These are phyloP conservation scores for Verticillium isaacii DNA, from an alignment of 2,329 filamentous ascomycete species.

Conservation along the genomic window DNA sequence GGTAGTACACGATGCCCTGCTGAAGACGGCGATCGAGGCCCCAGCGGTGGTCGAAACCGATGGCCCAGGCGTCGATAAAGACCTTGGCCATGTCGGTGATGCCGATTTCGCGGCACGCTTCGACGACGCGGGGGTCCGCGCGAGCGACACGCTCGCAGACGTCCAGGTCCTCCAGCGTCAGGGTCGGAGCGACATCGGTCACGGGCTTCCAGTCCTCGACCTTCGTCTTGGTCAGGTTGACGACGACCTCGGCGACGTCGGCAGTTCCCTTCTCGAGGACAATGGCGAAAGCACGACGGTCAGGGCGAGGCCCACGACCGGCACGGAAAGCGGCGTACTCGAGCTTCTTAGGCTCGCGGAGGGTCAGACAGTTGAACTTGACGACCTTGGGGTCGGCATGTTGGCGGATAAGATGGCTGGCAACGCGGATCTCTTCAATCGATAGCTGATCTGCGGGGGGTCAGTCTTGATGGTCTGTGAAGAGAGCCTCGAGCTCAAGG, in stretches of 20 bases:
- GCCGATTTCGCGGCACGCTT: conserved; percentile 45
- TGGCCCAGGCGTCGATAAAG: conserved; percentile 17
- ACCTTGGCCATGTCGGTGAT: conserved; percentile 13
- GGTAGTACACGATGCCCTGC: conserved; percentile 18
- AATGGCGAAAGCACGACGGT: conserved; percentile 46
- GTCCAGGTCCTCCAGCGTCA: conserved; percentile 6
- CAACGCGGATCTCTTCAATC: conserved; percentile 45
- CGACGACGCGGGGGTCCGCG: conserved; percentile 19
- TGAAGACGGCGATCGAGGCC: conserved; percentile 18
- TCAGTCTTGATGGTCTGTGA: conserved; percentile 1
- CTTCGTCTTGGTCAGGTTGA: conserved; percentile 19
- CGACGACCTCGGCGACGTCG: conserved; percentile 25
- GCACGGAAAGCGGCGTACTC: conserved; percentile 18
- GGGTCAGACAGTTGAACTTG: conserved; percentile 19
- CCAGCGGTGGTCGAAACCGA: conserved; percentile 27
- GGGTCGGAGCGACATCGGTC: conserved; percentile 1
- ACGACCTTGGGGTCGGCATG: conserved; percentile 19
- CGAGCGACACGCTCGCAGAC: background rate
- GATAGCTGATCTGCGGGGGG: conserved; percentile 43
- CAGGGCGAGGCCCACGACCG: conserved; percentile 27
- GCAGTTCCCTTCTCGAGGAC: conserved; percentile 34
- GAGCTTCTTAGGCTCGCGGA: conserved; percentile 12
- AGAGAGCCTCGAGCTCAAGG: too few relatives aligned
- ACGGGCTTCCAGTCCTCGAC: conserved; percentile 7
- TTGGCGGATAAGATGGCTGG: conserved; percentile 19